Base-by-base conservation (phyloP, 1,284 basidiomycete genomes). In the Prillingera fragicola region DNA sequence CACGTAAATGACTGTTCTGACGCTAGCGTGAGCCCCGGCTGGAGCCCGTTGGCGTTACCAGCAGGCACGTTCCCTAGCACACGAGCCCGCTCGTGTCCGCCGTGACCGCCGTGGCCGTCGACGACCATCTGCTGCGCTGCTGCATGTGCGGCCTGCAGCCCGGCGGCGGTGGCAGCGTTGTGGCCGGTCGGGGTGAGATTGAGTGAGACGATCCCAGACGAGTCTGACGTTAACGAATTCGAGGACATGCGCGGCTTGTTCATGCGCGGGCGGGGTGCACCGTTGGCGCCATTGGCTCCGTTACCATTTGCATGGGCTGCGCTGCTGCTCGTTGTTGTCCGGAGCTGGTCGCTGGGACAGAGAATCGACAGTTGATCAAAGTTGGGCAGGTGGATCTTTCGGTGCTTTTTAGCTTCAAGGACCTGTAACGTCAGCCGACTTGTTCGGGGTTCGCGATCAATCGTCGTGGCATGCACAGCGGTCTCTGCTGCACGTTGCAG, bases 331-430 rank as follows among this genome's bases (percentile, higher is more conserved):
- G n/a, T n/a, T n/a, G n/a, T n/a, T n/a, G 29, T 33, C 5, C 40
- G 37, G 9, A 42, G 9, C 2, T 27, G 17, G n/a, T 56, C 50
- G 15, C 25, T 19, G 1, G 59, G 45, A 41, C 65, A 68, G 4
- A 68, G 50, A 0, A 61, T 34, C 3, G 52, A 48, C 4, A 68
- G 49, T 5, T 54, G 45, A 31, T 66, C 60, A 47, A 54, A 68
- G 22, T 48, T 57, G 8, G 64, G 63, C 13, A 68, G 41, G 29
- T 63, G 56, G 31, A 68, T 62, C 46, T 63, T 63, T 28, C 56
- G 57, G 26, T 52, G 54, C 45, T 63, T 66, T 41, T 56, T 52
- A 3, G 55, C 52, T 14, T 65, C 62, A 14, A 50, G 39, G 6
- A 42, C 33, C 46, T 52, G 22, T 32, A 22, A 39, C 8, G 17